Percentiles rank a stretch among this genome's conserved stretches.
Evolutionary conservation across 169 alveolate genomes (phyloP).

Genomic region (Plasmodium knowlesi): DNA sequence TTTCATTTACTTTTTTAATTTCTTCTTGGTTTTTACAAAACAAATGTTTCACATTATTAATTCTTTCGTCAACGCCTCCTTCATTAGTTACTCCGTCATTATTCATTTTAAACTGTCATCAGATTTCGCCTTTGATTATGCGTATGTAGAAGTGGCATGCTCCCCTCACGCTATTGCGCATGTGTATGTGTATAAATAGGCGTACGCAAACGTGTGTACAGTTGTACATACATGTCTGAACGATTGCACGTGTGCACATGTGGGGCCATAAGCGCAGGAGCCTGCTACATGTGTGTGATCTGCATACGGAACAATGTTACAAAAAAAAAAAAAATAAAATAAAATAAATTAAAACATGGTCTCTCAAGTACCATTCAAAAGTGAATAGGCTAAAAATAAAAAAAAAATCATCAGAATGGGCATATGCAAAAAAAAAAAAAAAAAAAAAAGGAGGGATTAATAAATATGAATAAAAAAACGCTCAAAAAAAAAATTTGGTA

Average conservation of each 20-base stretch:
- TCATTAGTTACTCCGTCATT: constrained; percentile 2
- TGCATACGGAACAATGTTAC: background rate
- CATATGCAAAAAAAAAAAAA: background rate
- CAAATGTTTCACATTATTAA: constrained; percentile 28
- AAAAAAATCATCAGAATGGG: background rate
- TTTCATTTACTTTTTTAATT: constrained; percentile 24
- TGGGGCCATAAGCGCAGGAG: background rate
- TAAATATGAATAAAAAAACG: background rate
- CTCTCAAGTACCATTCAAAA: background rate
- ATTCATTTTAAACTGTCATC: constrained; percentile 10
- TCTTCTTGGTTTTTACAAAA: constrained; percentile 39
- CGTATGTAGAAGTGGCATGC: background rate
- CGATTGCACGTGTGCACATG: background rate
- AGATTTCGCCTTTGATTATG: constrained; percentile 11
- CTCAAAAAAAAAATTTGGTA: background rate
- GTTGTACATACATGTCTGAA: background rate
- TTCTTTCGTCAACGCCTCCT: constrained; percentile 5
- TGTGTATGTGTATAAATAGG: background rate
- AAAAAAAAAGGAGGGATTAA: background rate
- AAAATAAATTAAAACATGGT: background rate
- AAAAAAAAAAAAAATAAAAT: background rate
- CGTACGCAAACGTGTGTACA: background rate
- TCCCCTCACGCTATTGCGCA: background rate
- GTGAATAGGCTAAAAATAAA: background rate
- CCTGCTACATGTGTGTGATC: background rate